These are phyloP conservation scores for Dictyostelium citrinum DNA, from an alignment of 78 protist genomes.

Conservation along the genomic window DNA sequence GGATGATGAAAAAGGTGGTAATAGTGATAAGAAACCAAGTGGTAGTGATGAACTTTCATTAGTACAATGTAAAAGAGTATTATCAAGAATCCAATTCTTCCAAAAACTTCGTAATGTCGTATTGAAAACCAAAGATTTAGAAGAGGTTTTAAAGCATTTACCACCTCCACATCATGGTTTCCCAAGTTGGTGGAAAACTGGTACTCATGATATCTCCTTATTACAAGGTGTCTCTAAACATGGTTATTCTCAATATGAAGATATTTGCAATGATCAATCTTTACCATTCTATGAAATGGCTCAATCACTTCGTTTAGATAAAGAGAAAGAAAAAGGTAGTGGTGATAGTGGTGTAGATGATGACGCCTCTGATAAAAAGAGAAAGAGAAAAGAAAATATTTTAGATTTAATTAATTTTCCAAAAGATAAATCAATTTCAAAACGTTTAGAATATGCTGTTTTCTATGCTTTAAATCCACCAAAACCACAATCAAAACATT, in stretches of 20 bases:
- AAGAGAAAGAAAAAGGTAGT: not conserved
- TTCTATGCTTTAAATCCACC: constrained; percentile 29
- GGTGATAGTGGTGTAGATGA: not conserved
- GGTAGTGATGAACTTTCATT: constrained; percentile 36
- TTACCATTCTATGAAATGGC: constrained; percentile 37
- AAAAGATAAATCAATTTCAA: constrained; percentile 14
- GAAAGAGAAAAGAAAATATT: constrained; percentile 40
- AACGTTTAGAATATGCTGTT: constrained; percentile 27
- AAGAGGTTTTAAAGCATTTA: not conserved
- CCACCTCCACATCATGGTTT: constrained; percentile 22
- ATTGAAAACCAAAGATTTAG: not conserved
- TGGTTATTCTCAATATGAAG: constrained; percentile 73
- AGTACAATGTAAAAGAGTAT: constrained; percentile 64
- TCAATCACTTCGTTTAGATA: not conserved
- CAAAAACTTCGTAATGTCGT: constrained; percentile 6
- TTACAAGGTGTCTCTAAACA: constrained; percentile 59
- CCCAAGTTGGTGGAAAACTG: constrained; percentile 72
- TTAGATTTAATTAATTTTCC: constrained; percentile 35
- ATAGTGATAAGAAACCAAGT: not conserved
- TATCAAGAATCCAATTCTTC: constrained; percentile 67
- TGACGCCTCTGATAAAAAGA: constrained; percentile 20
- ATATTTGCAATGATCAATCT: constrained; percentile 27
- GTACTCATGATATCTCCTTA: constrained; percentile 50
- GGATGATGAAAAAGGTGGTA: constrained; percentile 16
- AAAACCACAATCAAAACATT: not conserved